A percentile compares a stretch with the other conserved stretches of the same genome.
These are phyloP conservation scores for Monosporascus sp. DNA, from an alignment of 2,329 filamentous ascomycete species.

Conservation along the genomic window DNA sequence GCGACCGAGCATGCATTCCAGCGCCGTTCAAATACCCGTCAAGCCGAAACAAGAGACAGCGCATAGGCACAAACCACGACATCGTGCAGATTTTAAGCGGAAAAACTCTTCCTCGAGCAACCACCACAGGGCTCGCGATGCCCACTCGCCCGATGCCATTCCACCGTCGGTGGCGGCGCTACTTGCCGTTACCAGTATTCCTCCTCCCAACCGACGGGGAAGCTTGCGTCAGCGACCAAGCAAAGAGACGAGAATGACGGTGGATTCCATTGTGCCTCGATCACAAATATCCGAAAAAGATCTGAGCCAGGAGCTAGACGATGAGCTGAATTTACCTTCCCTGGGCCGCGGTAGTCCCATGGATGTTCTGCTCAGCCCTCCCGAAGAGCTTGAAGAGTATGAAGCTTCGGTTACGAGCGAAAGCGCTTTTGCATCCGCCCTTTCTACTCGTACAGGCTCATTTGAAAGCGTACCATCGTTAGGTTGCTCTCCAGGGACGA, in stretches of 20 bases:
- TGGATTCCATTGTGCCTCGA: slow-evolving; percentile 50
- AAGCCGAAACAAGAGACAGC: slow-evolving; percentile 32
- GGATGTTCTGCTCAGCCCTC: slow-evolving; percentile 54
- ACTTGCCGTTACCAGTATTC: slow-evolving; percentile 57
- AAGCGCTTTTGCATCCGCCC: slow-evolving; percentile 44
- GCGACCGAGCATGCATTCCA: slow-evolving; percentile 36
- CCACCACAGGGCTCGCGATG: slow-evolving; percentile 32
- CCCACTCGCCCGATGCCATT: slow-evolving; percentile 48
- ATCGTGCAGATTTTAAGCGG: slow-evolving; percentile 26
- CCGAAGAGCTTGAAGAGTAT: slow-evolving; percentile 51
- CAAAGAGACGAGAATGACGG: slow-evolving; percentile 37
- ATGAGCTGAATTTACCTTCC: slow-evolving; percentile 28
- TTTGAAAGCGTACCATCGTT: slow-evolving; percentile 58
- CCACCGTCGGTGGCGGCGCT: slow-evolving; percentile 56
- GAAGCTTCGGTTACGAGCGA: slow-evolving; percentile 40
- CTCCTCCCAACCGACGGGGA: slow-evolving; percentile 36
- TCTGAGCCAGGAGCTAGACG: slow-evolving; percentile 36
- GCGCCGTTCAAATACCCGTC: slow-evolving; percentile 50
- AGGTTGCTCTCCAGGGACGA: slow-evolving; percentile 47
- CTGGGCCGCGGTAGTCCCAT: slow-evolving; percentile 46
- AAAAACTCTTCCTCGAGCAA: slow-evolving; percentile 26
- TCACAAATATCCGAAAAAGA: slow-evolving; percentile 54
- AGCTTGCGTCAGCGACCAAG: slow-evolving; percentile 23
- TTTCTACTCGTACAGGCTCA: slow-evolving; percentile 52
- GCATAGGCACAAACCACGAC: slow-evolving; percentile 29